Conservation (phyloP, 2,329 filamentous ascomycete genomes). For the Cladorrhinum sp. region DNA sequence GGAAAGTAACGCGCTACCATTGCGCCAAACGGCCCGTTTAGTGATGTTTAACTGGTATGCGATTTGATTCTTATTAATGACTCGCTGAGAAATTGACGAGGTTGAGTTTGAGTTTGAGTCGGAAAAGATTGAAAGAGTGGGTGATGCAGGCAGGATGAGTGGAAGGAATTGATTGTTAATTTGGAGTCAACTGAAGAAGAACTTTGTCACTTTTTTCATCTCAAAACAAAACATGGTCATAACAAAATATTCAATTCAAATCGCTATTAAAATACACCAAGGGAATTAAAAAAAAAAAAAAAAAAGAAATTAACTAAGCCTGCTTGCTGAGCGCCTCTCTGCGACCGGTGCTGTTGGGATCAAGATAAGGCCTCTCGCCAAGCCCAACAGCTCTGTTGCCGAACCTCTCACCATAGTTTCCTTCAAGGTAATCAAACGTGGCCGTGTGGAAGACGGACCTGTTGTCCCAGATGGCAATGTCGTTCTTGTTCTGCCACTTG, state of each 20-base stretch:
- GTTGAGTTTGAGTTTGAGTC: no score
- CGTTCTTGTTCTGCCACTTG: slow-evolving; percentile 44
- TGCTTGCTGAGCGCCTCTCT: slow-evolving; percentile 33
- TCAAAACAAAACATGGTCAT: no score
- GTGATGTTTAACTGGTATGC: no score
- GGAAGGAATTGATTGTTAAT: no score
- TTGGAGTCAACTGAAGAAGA: no score
- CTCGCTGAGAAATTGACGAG: no score
- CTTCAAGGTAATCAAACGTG: slow-evolving; percentile 51
- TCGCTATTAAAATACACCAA: background rate
- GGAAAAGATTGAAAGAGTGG: no score
- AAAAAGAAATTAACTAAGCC: no score
- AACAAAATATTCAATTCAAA: background rate
- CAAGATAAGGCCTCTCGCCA: slow-evolving; percentile 53
- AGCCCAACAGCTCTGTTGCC: slow-evolving; percentile 53
- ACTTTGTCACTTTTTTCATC: no score
- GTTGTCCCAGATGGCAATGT: slow-evolving; percentile 60
- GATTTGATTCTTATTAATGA: no score
- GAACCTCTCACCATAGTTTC: slow-evolving; percentile 47
- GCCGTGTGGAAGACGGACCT: slow-evolving; percentile 56
- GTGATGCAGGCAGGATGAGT: no score
- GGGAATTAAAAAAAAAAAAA: no score
- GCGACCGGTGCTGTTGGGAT: slow-evolving; percentile 48
- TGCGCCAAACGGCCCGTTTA: slow-evolving; percentile 12
- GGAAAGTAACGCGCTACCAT: slow-evolving; percentile 21